These are phyloP conservation scores for Trypanosoma mega DNA, from an alignment of 208 protist genomes.

Conservation along the genomic window DNA sequence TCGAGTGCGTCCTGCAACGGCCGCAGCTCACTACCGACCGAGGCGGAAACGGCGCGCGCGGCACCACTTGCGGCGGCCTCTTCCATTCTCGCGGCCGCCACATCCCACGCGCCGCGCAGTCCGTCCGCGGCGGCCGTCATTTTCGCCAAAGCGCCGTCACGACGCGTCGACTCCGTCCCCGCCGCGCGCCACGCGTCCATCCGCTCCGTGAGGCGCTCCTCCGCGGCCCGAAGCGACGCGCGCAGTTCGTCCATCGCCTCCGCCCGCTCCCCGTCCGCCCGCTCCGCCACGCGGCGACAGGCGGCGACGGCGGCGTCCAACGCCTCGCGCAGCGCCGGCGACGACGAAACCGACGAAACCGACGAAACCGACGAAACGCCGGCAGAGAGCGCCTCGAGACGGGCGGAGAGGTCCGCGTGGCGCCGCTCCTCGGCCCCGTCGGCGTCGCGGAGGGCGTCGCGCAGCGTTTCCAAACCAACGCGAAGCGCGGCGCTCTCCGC, in stretches of 20 bases:
- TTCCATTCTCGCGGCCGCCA: neutral
- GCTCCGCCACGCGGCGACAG: no score
- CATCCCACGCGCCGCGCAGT: slow-evolving; percentile 6
- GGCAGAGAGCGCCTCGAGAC: no score
- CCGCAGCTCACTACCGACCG: no score
- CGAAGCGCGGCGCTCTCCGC: neutral
- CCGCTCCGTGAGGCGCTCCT: slow-evolving; percentile 9
- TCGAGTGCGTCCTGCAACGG: no score
- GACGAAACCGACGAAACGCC: no score
- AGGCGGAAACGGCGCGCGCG: no score
- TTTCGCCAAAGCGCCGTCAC: neutral
- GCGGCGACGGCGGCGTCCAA: neutral
- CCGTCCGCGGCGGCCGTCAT: slow-evolving; percentile 8
- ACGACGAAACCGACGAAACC: no score
- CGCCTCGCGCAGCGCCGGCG: neutral
- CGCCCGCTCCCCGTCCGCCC: slow-evolving; percentile 10
- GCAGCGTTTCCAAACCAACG: slow-evolving; percentile 10
- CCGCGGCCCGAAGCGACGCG: slow-evolving; percentile 17
- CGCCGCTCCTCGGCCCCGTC: slow-evolving; percentile 1
- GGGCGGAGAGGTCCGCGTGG: neutral
- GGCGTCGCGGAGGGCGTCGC: slow-evolving; percentile 9
- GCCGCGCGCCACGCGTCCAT: neutral
- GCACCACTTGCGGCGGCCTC: neutral
- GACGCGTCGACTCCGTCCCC: neutral
- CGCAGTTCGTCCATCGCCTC: slow-evolving; percentile 16